Percentiles rank a stretch among this genome's conserved stretches.
Conservation (phyloP, 106 monocot species). For the Acorus calamus region DNA sequence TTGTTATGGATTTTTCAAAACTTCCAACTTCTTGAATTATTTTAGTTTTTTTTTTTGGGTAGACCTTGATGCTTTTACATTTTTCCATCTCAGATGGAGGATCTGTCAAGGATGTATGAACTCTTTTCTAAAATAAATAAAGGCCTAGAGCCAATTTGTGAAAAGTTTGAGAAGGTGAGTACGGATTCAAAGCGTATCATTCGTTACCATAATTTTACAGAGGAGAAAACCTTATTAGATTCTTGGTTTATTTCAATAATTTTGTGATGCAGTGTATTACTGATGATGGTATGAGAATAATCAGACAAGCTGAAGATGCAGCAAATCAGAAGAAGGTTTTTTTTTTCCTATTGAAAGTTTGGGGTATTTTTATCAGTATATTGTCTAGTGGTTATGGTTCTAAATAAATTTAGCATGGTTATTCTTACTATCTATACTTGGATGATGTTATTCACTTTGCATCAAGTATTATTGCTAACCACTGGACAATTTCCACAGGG, state of each 20-base stretch:
- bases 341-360: too few relatives aligned
- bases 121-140: constrained; percentile 22
- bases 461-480: too few relatives aligned
- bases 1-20: too few relatives aligned
- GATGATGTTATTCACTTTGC: too few relatives aligned
- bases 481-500: constrained; percentile 15
- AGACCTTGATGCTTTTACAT: not conserved
- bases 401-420: too few relatives aligned
- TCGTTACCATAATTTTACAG: not conserved
- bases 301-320: not conserved
- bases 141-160: constrained; percentile 24
- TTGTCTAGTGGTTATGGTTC: too few relatives aligned
- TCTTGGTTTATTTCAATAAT: too few relatives aligned
- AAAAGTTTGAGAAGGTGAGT: constrained; percentile 20
- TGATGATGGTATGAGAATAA: too few relatives aligned
- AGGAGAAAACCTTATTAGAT: too few relatives aligned
- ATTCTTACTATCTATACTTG: too few relatives aligned
- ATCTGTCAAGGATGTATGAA: constrained; percentile 27
- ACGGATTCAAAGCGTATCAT: not conserved
- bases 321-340: constrained; percentile 18
- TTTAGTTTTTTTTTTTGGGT: not conserved
- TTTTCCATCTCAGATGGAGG: constrained; percentile 14
- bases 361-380: too few relatives aligned
- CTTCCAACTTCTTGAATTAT: not conserved
- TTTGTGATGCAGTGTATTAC: not conserved